Percentiles rank a stretch among this genome's conserved stretches.
Evolutionary conservation across 441 rosid genomes (phyloP).

Genomic region (Raphanus hybrid): DNA sequence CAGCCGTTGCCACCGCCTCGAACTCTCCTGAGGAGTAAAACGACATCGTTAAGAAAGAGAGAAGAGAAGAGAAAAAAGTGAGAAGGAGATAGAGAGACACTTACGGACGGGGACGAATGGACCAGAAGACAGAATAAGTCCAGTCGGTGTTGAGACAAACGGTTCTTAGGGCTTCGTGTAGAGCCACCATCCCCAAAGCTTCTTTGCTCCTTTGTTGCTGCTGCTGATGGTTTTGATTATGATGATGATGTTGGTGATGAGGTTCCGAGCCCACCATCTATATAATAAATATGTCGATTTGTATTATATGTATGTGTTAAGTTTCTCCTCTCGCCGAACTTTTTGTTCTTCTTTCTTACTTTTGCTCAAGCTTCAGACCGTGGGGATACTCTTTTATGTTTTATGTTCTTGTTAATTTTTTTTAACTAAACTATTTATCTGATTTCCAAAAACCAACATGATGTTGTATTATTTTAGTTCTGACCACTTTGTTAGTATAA

Average conservation of each 20-base stretch:
- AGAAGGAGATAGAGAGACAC: constrained; percentile 11
- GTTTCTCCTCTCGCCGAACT: constrained; percentile 28
- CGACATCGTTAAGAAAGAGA: constrained; percentile 20
- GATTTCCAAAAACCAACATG: constrained; percentile 30
- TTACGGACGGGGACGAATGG: constrained; percentile 99
- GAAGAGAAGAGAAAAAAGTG: not conserved
- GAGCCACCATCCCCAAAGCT: constrained; percentile 99
- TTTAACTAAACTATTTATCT: constrained; percentile 5
- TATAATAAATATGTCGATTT: constrained; percentile 27
- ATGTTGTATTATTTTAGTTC: constrained; percentile 34
- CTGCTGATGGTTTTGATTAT: constrained; percentile 38
- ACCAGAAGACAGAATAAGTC: constrained; percentile 99
- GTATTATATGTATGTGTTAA: constrained; percentile 5
- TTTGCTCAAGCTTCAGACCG: constrained; percentile 31
- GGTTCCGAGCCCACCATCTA: constrained; percentile 86
- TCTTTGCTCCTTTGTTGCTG: constrained; percentile 81
- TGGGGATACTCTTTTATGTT: constrained; percentile 37
- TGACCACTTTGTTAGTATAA: constrained; percentile 28
- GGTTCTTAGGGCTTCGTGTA: constrained; percentile 95
- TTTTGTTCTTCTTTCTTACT: constrained; percentile 32
- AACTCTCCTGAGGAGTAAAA: constrained; percentile 71
- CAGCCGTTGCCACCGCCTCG: constrained; percentile 98
- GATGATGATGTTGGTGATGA: constrained; percentile 37
- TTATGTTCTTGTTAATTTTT: not conserved
- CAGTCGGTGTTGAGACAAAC: constrained; percentile 97